Percentiles rank a stretch among this genome's conserved stretches.
Evolutionary conservation across 371 early-diverging fungal genomes (phyloP).

Genomic region (Mortierella sp.): DNA sequence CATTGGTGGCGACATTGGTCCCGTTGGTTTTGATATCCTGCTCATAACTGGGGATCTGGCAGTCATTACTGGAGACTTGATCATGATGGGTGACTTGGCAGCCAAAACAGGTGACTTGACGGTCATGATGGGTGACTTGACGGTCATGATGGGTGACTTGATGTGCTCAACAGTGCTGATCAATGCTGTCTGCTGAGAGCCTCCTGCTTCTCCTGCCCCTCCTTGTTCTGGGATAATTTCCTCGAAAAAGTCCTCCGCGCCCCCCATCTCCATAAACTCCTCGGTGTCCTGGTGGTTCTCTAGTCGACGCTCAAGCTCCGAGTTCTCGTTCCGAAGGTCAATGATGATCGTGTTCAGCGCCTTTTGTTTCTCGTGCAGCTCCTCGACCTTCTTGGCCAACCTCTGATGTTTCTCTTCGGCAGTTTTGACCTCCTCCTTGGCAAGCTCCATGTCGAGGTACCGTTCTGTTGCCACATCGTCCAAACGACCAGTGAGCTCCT

Average conservation of each 20-base stretch:
- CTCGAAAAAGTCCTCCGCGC: slow-evolving; percentile 27
- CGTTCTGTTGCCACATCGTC: slow-evolving; percentile 35
- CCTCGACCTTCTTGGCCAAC: background rate
- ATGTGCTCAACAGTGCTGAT: background rate
- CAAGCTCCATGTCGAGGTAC: slow-evolving; percentile 27
- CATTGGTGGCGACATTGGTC: background rate
- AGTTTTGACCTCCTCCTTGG: slow-evolving; percentile 27
- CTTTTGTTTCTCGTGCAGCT: slow-evolving; percentile 10
- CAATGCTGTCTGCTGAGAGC: background rate
- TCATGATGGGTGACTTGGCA: background rate
- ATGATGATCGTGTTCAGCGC: slow-evolving; percentile 1
- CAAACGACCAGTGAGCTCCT: slow-evolving; percentile 31
- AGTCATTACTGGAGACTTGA: background rate
- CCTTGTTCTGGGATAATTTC: slow-evolving; percentile 19
- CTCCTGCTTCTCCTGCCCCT: no score
- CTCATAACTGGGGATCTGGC: background rate
- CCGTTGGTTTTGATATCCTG: background rate
- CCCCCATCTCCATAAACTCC: background rate
- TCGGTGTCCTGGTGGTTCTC: background rate
- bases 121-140: background rate
- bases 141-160: background rate
- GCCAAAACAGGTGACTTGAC: background rate
- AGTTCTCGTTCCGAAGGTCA: slow-evolving; percentile 26
- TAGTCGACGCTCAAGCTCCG: slow-evolving; percentile 16
- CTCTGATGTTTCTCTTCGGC: slow-evolving; percentile 18